phyloP scores from a whole-genome alignment of 305 asterid species.

The Galium porrigens region DNA sequence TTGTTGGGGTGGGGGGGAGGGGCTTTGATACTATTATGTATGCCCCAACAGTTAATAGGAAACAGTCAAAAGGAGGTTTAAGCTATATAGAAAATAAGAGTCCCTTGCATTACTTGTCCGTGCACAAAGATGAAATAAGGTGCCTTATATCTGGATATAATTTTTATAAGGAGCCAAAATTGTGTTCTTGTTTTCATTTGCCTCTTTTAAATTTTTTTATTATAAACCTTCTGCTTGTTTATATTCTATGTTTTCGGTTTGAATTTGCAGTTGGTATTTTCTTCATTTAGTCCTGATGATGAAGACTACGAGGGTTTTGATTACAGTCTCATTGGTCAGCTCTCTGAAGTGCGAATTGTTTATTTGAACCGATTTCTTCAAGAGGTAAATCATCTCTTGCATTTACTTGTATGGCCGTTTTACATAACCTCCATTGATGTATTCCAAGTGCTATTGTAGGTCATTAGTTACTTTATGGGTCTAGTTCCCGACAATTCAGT shows the following conservation, averaged over 20 bases:
- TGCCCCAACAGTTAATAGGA: neutral
- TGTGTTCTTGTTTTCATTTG: neutral
- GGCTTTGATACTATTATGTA: neutral
- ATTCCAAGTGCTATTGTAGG: slow-evolving; percentile 28
- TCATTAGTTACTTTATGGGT: slow-evolving; percentile 81
- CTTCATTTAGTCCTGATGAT: slow-evolving; percentile 69
- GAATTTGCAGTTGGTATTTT: slow-evolving; percentile 56
- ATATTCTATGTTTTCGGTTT: slow-evolving; percentile 7
- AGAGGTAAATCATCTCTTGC: slow-evolving; percentile 40
- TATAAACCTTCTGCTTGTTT: neutral
- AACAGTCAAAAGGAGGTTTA: neutral
- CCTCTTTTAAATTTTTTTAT: neutral
- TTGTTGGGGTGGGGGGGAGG: neutral
- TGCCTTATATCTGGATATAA: neutral
- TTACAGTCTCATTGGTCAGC: slow-evolving; percentile 76
- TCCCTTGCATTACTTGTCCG: neutral
- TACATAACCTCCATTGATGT: slow-evolving; percentile 14
- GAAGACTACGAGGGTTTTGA: slow-evolving; percentile 85
- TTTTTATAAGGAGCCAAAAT: neutral
- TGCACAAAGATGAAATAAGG: neutral
- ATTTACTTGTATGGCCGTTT: slow-evolving; percentile 5
- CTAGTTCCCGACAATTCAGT: slow-evolving; percentile 60
- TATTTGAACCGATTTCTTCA: slow-evolving; percentile 86
- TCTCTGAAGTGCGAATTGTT: slow-evolving; percentile 81
- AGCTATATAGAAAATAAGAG: neutral